Conservation (phyloP, 1,139 yeast genomes). For the Blastobotrys aristatus region DNA sequence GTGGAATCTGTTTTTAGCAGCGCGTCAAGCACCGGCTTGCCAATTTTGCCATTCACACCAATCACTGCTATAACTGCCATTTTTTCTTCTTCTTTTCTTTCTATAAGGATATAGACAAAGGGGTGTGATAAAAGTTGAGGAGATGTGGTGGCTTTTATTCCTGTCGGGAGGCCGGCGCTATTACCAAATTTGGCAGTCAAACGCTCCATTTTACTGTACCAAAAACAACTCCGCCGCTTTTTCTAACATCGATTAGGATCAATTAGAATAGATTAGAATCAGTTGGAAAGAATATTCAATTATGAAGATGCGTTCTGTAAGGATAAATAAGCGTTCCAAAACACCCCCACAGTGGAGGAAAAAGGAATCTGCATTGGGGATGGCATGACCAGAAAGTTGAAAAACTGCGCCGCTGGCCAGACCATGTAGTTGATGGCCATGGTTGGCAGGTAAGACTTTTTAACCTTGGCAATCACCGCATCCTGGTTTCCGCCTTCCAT, state of each 20-base stretch:
- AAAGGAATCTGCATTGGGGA: slow-evolving; percentile 82
- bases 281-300: too few species aligned
- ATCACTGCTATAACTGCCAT: slow-evolving; percentile 41
- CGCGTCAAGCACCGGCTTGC: slow-evolving; percentile 44
- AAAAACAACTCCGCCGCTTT: too few species aligned
- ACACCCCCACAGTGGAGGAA: slow-evolving; percentile 80
- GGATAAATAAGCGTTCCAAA: slow-evolving; percentile 90
- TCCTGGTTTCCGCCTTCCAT: slow-evolving; percentile 69
- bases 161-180: too few species aligned
- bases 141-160: too few species aligned
- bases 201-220: too few species aligned
- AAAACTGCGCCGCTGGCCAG: slow-evolving; percentile 95
- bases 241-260: too few species aligned
- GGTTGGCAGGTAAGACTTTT: slow-evolving; percentile 66
- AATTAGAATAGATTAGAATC: too few species aligned
- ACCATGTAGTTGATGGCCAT: slow-evolving; percentile 72
- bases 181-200: too few species aligned
- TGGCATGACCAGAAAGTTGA: slow-evolving; percentile 81
- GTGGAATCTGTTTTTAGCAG: slow-evolving; percentile 39
- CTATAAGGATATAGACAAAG: too few species aligned
- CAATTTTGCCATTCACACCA: slow-evolving; percentile 52
- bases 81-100: background rate
- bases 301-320: slow-evolving; percentile 48
- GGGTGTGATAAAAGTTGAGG: too few species aligned
- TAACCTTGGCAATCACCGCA: slow-evolving; percentile 59